Conservation (phyloP, 2,329 filamentous ascomycete species). For the Penicillium sp. region DNA sequence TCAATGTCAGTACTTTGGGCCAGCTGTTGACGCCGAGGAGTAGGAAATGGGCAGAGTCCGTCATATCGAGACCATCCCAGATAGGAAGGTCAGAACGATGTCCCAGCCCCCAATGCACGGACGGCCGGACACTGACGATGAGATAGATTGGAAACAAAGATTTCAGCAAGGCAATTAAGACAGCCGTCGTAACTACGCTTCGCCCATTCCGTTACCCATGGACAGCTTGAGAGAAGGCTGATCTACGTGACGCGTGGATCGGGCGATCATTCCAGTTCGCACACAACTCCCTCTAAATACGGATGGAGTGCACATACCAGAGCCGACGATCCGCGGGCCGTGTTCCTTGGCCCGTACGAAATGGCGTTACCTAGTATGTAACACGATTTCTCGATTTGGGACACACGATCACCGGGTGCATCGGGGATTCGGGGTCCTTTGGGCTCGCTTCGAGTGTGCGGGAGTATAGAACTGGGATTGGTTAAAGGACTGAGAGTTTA, state of each 20-base stretch:
- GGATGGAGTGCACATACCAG: not conserved
- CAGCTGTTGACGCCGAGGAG: not conserved
- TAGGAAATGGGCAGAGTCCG: not conserved
- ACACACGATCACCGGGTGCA: not conserved
- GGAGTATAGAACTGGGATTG: not conserved
- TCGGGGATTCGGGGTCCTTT: not conserved
- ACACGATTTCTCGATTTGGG: not conserved
- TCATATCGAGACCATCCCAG: not conserved
- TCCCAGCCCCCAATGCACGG: not conserved
- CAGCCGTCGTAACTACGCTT: not conserved
- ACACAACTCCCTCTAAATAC: not conserved
- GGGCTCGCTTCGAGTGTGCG: not conserved
- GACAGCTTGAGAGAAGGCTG: not conserved
- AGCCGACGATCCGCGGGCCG: not conserved
- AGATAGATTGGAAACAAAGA: not conserved
- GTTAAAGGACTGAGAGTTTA: not conserved
- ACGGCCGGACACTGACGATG: not conserved
- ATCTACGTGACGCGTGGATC: conserved; percentile 1
- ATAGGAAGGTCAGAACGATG: conserved; percentile 2
- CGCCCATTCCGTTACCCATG: not conserved
- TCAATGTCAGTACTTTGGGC: no score
- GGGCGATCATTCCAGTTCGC: conserved; percentile 2
- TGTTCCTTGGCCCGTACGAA: not conserved
- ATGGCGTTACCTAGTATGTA: conserved; percentile 2
- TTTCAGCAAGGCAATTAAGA: not conserved